Conservation (phyloP, 257 asterid genomes). For the Solanum gandarillasii region DNA sequence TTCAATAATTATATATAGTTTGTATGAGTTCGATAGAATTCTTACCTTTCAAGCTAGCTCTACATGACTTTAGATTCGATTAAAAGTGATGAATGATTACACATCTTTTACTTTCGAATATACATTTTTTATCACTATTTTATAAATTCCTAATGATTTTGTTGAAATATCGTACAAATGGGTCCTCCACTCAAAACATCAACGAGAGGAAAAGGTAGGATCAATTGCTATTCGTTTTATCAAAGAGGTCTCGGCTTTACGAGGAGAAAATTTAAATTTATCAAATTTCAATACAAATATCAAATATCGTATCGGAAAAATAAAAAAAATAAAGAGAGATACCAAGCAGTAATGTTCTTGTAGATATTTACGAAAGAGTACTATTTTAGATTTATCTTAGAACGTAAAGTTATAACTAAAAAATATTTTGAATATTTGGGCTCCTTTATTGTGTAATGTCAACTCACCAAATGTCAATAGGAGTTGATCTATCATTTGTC, state of each 20-base stretch:
- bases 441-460: background rate
- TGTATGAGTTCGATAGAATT: background rate
- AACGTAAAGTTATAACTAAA: background rate
- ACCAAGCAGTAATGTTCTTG: background rate
- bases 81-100: background rate
- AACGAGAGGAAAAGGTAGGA: background rate
- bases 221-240: background rate
- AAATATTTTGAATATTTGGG: background rate
- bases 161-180: background rate
- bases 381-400: background rate
- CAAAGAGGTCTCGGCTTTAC: background rate
- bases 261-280: background rate
- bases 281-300: rapidly evolving
- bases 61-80: background rate
- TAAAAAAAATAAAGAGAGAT: background rate
- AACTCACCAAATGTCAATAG: background rate
- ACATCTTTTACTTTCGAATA: background rate
- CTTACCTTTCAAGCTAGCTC: background rate
- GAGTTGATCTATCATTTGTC: background rate
- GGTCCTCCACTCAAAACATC: background rate
- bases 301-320: rapidly evolving
- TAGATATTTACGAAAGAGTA: background rate
- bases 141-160: background rate
- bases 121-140: background rate
- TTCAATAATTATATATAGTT: background rate